Percentiles rank a stretch among this genome's conserved stretches.
These are phyloP conservation scores for Olyra latifolia DNA, from an alignment of 176 grass and related monocot genomes.

Conservation along the genomic window DNA sequence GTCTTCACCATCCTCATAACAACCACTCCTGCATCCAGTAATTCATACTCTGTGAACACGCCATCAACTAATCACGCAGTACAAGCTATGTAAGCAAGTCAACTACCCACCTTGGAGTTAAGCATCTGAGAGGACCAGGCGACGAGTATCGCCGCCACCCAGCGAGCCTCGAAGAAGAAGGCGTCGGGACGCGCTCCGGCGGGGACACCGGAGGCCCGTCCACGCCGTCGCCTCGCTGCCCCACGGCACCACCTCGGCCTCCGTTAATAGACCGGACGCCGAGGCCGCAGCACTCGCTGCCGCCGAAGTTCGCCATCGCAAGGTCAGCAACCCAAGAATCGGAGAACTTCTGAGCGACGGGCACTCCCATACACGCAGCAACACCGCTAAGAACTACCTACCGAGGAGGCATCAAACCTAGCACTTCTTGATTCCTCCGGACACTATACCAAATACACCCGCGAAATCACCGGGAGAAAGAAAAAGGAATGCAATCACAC, in stretches of 20 bases:
- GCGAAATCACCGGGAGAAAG: conserved; percentile 18
- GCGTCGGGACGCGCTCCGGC: conserved; percentile 33
- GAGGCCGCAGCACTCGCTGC: conserved; percentile 37
- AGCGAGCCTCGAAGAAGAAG: conserved; percentile 21
- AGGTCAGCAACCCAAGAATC: conserved; percentile 47
- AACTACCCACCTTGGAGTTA: conserved; percentile 42
- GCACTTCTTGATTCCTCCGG: conserved; percentile 33
- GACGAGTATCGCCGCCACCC: conserved; percentile 43
- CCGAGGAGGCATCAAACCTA: conserved; percentile 26
- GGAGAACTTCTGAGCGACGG: conserved; percentile 51
- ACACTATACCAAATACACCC: conserved; percentile 29
- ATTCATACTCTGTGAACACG: neutral
- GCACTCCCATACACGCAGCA: conserved; percentile 71
- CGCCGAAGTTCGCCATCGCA: conserved; percentile 31
- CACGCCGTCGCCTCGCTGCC: conserved; percentile 18
- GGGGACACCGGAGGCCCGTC: conserved; percentile 28
- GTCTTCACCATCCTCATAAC: conserved; percentile 65
- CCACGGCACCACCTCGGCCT: conserved; percentile 33
- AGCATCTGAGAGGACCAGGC: conserved; percentile 46
- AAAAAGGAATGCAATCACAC: neutral
- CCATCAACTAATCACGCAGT: neutral
- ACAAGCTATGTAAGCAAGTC: conserved; percentile 1
- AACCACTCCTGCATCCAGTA: conserved; percentile 59
- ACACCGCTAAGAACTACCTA: conserved; percentile 35
- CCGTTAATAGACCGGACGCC: conserved; percentile 57